Evolutionary conservation across 176 grass and related monocot genomes (phyloP).

Genomic region (Aegilops umbellulata): DNA sequence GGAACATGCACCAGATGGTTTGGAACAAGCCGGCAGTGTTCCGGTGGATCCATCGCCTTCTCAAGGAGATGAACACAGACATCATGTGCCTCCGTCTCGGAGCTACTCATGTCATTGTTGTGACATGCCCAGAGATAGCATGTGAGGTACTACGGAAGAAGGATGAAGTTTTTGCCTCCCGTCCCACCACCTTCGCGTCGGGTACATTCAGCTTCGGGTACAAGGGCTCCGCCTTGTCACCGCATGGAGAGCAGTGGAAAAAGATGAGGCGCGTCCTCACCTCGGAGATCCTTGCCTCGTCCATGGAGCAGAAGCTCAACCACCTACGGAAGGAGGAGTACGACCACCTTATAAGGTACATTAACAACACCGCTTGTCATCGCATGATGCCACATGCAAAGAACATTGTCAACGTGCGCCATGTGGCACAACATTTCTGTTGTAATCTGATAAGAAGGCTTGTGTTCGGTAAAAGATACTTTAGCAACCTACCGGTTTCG

Average conservation of each 20-base stretch:
- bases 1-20: slow-evolving; percentile 1
- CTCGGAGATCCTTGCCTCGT: background rate
- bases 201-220: background rate
- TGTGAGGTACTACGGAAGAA: background rate
- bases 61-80: background rate
- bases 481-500: background rate
- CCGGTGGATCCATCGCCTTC: slow-evolving; percentile 3
- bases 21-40: background rate
- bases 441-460: slow-evolving; percentile 38
- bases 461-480: slow-evolving; percentile 37
- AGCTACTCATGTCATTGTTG: background rate
- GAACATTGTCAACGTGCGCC: background rate
- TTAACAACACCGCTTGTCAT: background rate
- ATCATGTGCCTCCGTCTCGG: background rate
- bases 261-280: slow-evolving; percentile 44
- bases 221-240: background rate
- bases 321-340: slow-evolving; percentile 6
- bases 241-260: background rate
- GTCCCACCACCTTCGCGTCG: background rate
- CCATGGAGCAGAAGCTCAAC: background rate
- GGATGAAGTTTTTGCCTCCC: background rate
- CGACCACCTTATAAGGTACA: slow-evolving; percentile 19
- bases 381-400: background rate
- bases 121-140: background rate
- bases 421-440: slow-evolving; percentile 23